Percentiles rank a stretch among this genome's conserved stretches.
Evolutionary conservation across 257 asterid genomes (phyloP).

Genomic region (Verbascum thapsus): DNA sequence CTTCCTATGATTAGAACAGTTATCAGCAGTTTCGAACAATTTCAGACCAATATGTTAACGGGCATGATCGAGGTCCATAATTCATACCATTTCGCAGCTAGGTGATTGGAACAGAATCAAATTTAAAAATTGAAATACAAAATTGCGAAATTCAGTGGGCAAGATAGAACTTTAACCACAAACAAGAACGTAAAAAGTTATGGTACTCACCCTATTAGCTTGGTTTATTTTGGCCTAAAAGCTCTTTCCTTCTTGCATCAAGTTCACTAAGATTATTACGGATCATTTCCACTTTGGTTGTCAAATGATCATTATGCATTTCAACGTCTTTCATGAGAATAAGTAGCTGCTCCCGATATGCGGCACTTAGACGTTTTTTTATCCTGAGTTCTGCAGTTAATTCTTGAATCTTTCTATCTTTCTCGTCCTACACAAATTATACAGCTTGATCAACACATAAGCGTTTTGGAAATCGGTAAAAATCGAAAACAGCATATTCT

Average conservation of each 20-base stretch:
- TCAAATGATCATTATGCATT: slow-evolving; percentile 59
- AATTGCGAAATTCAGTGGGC: not conserved
- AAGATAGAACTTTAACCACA: slow-evolving; percentile 14
- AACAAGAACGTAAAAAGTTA: slow-evolving; percentile 7
- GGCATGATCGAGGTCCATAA: not conserved
- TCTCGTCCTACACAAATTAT: slow-evolving; percentile 59
- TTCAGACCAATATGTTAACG: not conserved
- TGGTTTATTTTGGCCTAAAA: slow-evolving; percentile 31
- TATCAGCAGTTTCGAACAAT: not conserved
- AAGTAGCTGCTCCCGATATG: slow-evolving; percentile 69
- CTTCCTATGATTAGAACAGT: slow-evolving; percentile 9
- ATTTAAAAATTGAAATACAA: slow-evolving; percentile 12
- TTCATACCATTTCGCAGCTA: slow-evolving; percentile 15
- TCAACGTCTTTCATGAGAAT: slow-evolving; percentile 69
- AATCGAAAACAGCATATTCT: not conserved
- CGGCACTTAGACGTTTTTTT: slow-evolving; percentile 66
- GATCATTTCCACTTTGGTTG: slow-evolving; percentile 48
- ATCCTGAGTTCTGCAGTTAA: slow-evolving; percentile 68
- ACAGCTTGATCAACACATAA: slow-evolving; percentile 19
- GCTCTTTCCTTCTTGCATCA: slow-evolving; percentile 52
- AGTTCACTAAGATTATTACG: slow-evolving; percentile 56
- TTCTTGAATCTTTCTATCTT: slow-evolving; percentile 74
- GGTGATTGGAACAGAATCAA: not conserved
- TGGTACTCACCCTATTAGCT: slow-evolving; percentile 40
- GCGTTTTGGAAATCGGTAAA: slow-evolving; percentile 13